These are phyloP conservation scores for Ormosia emarginata DNA, from an alignment of 306 rosid genomes.

Conservation along the genomic window DNA sequence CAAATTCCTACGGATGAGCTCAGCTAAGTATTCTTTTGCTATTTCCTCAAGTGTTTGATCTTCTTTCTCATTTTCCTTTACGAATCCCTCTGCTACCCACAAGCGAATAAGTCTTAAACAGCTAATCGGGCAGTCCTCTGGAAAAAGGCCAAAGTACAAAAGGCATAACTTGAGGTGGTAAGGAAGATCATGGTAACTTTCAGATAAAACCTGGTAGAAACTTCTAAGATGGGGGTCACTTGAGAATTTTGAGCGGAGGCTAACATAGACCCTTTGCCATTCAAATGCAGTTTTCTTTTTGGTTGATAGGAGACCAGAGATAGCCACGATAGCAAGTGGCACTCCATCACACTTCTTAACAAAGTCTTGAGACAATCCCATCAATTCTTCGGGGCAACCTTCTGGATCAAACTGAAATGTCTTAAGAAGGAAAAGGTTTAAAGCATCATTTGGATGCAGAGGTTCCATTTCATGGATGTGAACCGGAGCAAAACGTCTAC, in stretches of 20 bases:
- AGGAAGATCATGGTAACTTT: conserved; percentile 13
- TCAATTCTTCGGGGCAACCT: too few relatives aligned
- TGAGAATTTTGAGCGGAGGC: not conserved
- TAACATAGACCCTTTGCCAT: not conserved
- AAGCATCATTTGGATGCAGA: too few relatives aligned
- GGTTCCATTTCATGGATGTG: too few relatives aligned
- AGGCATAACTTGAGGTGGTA: not conserved
- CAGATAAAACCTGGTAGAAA: not conserved
- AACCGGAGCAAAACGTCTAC: not conserved
- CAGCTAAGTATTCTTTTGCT: not conserved
- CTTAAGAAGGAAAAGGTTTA: too few relatives aligned
- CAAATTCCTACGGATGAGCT: not conserved
- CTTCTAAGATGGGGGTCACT: not conserved
- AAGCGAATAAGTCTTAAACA: not conserved
- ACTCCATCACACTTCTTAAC: conserved; percentile 13
- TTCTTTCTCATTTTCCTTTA: not conserved
- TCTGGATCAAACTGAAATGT: too few relatives aligned
- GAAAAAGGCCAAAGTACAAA: not conserved
- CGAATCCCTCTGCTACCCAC: conserved; percentile 12
- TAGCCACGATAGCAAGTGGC: not conserved
- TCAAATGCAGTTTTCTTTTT: not conserved
- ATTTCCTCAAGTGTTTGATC: not conserved
- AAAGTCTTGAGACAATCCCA: not conserved
- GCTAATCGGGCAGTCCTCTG: not conserved
- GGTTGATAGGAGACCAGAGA: not conserved